These are phyloP conservation scores for Phytophthora syringae DNA, from an alignment of 352 stramenopile species.

Conservation along the genomic window DNA sequence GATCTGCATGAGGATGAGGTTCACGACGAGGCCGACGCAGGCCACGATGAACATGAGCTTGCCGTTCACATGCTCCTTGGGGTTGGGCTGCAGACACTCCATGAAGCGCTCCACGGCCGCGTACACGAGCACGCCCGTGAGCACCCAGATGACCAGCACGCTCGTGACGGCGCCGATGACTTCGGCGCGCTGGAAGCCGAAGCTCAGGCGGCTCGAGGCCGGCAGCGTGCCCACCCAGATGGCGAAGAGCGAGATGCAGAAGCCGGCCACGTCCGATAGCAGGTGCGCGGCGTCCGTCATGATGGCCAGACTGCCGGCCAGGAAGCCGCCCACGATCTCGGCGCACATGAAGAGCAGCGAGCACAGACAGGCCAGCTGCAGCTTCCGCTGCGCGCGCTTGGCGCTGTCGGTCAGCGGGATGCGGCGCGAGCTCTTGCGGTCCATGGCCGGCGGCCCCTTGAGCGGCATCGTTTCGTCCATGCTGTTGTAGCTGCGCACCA, in stretches of 20 bases:
- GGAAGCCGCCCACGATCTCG: constrained; percentile 94
- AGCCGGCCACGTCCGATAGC: constrained; percentile 75
- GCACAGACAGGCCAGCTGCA: constrained; percentile 74
- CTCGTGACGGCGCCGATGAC: constrained; percentile 95
- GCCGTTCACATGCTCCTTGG: constrained; percentile 92
- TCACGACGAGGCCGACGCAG: constrained; percentile 95
- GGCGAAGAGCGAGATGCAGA: constrained; percentile 80
- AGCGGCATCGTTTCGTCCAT: constrained; percentile 67
- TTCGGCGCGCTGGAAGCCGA: constrained; percentile 95
- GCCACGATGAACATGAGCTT: constrained; percentile 97
- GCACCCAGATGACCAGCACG: constrained; percentile 93
- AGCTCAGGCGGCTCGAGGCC: constrained; percentile 87
- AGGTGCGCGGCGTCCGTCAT: constrained; percentile 90
- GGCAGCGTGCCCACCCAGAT: constrained; percentile 76
- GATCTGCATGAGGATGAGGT: constrained; percentile 95
- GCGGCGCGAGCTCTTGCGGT: constrained; percentile 45
- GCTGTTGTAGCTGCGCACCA: constrained; percentile 47
- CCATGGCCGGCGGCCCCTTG: constrained; percentile 34
- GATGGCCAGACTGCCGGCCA: constrained; percentile 94
- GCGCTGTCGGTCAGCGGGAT: constrained; percentile 61
- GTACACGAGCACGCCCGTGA: constrained; percentile 94
- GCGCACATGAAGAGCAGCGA: constrained; percentile 95
- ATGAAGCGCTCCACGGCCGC: constrained; percentile 92
- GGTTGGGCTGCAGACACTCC: constrained; percentile 77
- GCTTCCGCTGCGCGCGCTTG: constrained; percentile 65